Evolutionary conservation across 2,329 filamentous ascomycete species (phyloP), one percentile per base, ranked within the genome.

Genomic region (Fusarium lateritium): DNA sequence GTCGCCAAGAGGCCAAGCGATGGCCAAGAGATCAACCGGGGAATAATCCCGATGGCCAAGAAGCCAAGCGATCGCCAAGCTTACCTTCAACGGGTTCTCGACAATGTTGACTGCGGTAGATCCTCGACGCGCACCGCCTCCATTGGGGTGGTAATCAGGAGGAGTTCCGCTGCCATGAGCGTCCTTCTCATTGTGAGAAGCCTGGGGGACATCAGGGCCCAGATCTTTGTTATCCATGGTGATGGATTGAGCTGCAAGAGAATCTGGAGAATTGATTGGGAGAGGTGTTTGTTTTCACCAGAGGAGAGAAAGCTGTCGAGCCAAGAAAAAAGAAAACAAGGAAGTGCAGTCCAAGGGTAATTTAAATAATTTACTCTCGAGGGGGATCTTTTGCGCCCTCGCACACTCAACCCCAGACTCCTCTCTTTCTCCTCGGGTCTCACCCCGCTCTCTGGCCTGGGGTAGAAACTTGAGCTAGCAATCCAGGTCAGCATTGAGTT

Each of bases 31-130:
- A 11, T 15, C 52, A 9, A 28, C 26, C 7, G 10, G 10, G 26
- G 10, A 28, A 9, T n/a, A n/a, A 24, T 24, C 24, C 13, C 14
- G 34, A 36, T 26, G 3, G 17, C 22, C 26, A 26, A 15, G 24
- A 9, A 9, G 56, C 59, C 36, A 63, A 62, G 60, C 49, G 43
- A 62, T 62, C 49, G 60, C 57, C 60, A 62, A 63, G 60, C 43
- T 21, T 52, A 65, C 62, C 61, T 65, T 63, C 22, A 65, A 22
- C 9, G 62, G 62, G 34, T 65, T 65, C 24, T 65, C 62, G 9
- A 65, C 62, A 0, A 65, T 65, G 26, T 65, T 65, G 34, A 65
- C 2, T 11, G 62, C 62, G 5, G 62, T 65, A 24, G 62, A 65
- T 10, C 60, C 62, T 19, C 62, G 62, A 38, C 62, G 53, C n/a